These are phyloP conservation scores for Penicillium occitanis DNA, from an alignment of 2,329 filamentous ascomycete species.

Conservation along the genomic window DNA sequence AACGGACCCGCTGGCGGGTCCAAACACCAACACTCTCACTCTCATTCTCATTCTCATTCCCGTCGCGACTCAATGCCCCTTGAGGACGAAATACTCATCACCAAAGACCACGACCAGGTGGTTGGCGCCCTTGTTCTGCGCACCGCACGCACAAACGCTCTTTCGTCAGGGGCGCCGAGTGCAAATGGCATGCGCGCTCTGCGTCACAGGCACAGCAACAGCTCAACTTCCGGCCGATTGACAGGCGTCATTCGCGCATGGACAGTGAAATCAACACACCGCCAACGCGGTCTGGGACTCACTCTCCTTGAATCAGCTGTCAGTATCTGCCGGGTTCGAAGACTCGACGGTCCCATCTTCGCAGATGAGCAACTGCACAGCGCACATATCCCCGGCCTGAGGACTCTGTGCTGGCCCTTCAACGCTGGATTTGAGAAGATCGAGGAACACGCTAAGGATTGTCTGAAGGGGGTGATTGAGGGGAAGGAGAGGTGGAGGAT, in stretches of 20 bases:
- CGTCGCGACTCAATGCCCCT: conserved; percentile 39
- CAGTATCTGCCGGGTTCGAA: conserved; percentile 64
- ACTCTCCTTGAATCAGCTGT: conserved; percentile 74
- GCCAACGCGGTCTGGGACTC: conserved; percentile 68
- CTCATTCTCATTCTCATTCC: conserved; percentile 14
- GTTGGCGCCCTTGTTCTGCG: conserved; percentile 67
- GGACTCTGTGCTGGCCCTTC: conserved; percentile 63
- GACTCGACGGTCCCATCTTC: conserved; percentile 69
- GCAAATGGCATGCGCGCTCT: conserved; percentile 24
- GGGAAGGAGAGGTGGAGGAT: conserved; percentile 18
- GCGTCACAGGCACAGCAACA: conserved; percentile 24
- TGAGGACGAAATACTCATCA: conserved; percentile 64
- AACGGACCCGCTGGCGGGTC: conserved; percentile 28
- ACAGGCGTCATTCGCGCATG: conserved; percentile 68
- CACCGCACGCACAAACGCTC: conserved; percentile 25
- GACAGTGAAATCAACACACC: conserved; percentile 69
- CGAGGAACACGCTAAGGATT: conserved; percentile 56
- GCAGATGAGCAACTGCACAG: conserved; percentile 54
- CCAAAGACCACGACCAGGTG: conserved; percentile 68
- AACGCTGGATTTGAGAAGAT: conserved; percentile 60
- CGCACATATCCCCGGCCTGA: conserved; percentile 69
- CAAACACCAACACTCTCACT: conserved; percentile 24
- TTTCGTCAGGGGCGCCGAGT: conserved; percentile 25
- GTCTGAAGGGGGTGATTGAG: conserved; percentile 30
- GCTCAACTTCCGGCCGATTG: conserved; percentile 20